Conservation (phyloP, 495 filamentous ascomycete genomes). For the Trypethelium eluteriae region DNA sequence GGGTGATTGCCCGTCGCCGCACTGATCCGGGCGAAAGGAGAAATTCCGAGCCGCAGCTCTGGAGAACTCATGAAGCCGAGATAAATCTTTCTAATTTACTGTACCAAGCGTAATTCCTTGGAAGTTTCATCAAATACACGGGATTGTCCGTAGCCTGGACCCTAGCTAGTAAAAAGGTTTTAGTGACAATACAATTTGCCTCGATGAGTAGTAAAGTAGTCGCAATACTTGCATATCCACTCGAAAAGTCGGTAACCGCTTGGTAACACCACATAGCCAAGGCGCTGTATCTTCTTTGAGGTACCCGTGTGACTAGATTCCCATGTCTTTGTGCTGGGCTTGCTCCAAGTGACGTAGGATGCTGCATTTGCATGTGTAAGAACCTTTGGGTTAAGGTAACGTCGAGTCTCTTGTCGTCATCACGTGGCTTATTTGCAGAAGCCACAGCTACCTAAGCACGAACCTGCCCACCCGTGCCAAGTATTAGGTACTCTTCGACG, state of each 20-base stretch:
- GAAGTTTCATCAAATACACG: not conserved
- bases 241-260: not conserved
- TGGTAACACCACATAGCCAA: not conserved
- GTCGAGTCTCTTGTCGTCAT: not conserved
- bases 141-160: not conserved
- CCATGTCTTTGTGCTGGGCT: not conserved
- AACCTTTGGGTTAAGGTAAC: not conserved
- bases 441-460: not conserved
- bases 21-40: slow-evolving; percentile 6
- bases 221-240: slow-evolving; percentile 3
- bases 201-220: not conserved
- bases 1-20: not conserved
- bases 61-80: not conserved
- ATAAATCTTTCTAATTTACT: not conserved
- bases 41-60: slow-evolving; percentile 7
- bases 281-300: slow-evolving; percentile 8
- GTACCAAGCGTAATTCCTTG: not conserved
- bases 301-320: not conserved
- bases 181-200: slow-evolving; percentile 4
- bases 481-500: not conserved
- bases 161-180: not conserved
- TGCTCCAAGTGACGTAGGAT: not conserved
- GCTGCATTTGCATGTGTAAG: not conserved
- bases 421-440: slow-evolving; percentile 1
- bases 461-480: not conserved